phyloP scores from a whole-genome alignment of 352 stramenopile species.

The Thraustochytrium sp. region DNA sequence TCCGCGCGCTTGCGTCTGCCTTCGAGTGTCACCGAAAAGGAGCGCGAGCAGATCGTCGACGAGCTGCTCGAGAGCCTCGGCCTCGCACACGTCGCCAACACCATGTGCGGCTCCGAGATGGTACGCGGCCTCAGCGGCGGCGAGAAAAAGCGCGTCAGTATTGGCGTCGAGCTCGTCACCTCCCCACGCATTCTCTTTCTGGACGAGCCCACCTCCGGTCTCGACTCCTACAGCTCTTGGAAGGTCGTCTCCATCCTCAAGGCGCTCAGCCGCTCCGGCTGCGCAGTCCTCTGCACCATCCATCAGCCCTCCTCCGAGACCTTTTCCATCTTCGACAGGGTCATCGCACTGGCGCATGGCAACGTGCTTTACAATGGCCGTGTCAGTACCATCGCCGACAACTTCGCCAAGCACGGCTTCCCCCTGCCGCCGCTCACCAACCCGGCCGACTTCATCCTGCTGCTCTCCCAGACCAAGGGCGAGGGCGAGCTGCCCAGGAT shows the following conservation, averaged over 20 bases:
- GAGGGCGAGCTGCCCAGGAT: constrained; percentile 2
- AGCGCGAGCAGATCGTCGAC: constrained; percentile 50
- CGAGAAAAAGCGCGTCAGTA: constrained; percentile 79
- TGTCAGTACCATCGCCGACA: constrained; percentile 48
- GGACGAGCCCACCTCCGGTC: constrained; percentile 75
- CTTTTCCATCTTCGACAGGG: constrained; percentile 70
- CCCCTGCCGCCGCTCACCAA: constrained; percentile 37
- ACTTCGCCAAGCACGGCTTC: constrained; percentile 18
- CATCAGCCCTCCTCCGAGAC: constrained; percentile 68
- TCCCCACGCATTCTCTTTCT: constrained; percentile 69
- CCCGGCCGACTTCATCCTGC: constrained; percentile 41
- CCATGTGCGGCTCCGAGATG: constrained; percentile 46
- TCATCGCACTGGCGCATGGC: constrained; percentile 59
- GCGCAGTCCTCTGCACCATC: constrained; percentile 69
- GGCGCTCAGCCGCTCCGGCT: constrained; percentile 63
- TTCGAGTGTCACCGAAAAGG: constrained; percentile 46
- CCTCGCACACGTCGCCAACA: constrained; percentile 45
- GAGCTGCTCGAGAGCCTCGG: constrained; percentile 47
- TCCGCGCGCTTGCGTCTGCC: constrained; percentile 69
- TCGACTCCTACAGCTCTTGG: constrained; percentile 74
- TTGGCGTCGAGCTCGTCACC: constrained; percentile 80
- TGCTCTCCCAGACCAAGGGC: constrained; percentile 30
- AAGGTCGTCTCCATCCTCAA: constrained; percentile 69
- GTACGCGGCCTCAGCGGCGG: constrained; percentile 83
- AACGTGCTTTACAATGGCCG: constrained; percentile 60